Evolutionary conservation across 371 early-diverging fungal species (phyloP).

Genomic region (Rhizopus delemar): DNA sequence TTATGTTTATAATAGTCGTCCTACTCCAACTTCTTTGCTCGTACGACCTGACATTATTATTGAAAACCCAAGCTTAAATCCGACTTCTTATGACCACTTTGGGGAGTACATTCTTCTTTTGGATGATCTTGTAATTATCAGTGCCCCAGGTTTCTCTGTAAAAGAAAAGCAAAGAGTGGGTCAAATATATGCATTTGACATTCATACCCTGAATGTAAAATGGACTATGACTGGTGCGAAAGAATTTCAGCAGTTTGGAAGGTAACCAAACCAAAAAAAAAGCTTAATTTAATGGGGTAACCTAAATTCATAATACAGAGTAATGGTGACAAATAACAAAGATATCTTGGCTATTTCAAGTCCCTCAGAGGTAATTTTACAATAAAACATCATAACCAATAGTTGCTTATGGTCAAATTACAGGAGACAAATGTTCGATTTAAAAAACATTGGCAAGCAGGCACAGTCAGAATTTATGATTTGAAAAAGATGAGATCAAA

Average conservation of each 20-base stretch:
- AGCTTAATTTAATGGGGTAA: background rate
- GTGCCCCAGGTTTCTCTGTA: slow-evolving; percentile 37
- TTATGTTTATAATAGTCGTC: slow-evolving; percentile 25
- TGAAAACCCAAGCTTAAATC: slow-evolving; percentile 17
- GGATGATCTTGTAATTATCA: slow-evolving; percentile 25
- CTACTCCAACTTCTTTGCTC: background rate
- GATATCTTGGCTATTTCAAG: slow-evolving; percentile 32
- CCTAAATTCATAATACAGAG: background rate
- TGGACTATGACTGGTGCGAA: slow-evolving; percentile 40
- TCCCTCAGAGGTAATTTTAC: slow-evolving; percentile 34
- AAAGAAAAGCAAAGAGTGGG: slow-evolving; percentile 29
- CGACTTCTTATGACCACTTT: slow-evolving; percentile 37
- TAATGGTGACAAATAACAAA: slow-evolving; percentile 5
- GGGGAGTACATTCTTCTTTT: slow-evolving; percentile 25
- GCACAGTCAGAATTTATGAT: slow-evolving; percentile 42
- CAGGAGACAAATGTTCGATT: slow-evolving; percentile 24
- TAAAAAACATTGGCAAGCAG: slow-evolving; percentile 45
- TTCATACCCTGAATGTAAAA: slow-evolving; percentile 8
- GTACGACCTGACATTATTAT: slow-evolving; percentile 18
- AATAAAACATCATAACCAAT: too few species aligned
- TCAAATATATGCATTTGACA: slow-evolving; percentile 42
- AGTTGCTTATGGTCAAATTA: background rate
- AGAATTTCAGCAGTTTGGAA: slow-evolving; percentile 54
- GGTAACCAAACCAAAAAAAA: slow-evolving; percentile 20
- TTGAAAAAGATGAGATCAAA: slow-evolving; percentile 8